Evolutionary conservation across 306 rosid species (phyloP).

Genomic region (Corylus avellana): DNA sequence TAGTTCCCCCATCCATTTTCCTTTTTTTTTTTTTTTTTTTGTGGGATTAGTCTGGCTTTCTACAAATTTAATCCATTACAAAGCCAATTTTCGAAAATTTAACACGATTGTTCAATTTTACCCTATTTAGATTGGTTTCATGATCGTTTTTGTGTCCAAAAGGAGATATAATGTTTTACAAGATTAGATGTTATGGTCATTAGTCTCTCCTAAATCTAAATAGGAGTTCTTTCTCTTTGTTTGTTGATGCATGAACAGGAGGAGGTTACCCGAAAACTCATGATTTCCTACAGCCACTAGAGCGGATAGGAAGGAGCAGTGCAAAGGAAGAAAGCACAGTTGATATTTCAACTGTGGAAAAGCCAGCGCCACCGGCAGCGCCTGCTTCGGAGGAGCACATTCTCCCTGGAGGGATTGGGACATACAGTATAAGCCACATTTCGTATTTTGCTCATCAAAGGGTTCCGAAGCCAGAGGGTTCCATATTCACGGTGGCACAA

Average conservation of each 20-base stretch:
- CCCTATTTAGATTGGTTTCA: not conserved
- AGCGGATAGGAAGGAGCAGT: conserved; percentile 48
- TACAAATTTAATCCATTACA: too few species aligned
- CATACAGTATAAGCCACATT: conserved; percentile 87
- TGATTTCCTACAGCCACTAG: conserved; percentile 92
- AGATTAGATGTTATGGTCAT: not conserved
- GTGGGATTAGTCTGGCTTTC: too few species aligned
- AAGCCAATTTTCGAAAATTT: too few species aligned
- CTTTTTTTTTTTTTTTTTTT: too few species aligned
- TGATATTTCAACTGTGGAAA: conserved; percentile 53
- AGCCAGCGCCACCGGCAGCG: conserved; percentile 36
- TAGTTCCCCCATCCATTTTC: too few species aligned
- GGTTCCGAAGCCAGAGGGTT: conserved; percentile 76
- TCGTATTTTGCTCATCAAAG: conserved; percentile 64
- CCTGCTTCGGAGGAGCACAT: conserved; percentile 67
- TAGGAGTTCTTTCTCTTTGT: conserved; percentile 12
- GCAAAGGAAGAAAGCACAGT: conserved; percentile 67
- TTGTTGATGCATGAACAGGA: conserved; percentile 52
- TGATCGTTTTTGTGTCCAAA: too few species aligned
- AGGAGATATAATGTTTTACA: too few species aligned
- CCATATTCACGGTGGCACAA: conserved; percentile 52
- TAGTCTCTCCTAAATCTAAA: not conserved
- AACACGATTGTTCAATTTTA: not conserved
- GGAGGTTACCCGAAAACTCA: conserved; percentile 74
- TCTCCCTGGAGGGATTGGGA: conserved; percentile 96